Evolutionary conservation across 2,329 filamentous ascomycete species (phyloP).

Genomic region (Sclerotinia subarctica): DNA sequence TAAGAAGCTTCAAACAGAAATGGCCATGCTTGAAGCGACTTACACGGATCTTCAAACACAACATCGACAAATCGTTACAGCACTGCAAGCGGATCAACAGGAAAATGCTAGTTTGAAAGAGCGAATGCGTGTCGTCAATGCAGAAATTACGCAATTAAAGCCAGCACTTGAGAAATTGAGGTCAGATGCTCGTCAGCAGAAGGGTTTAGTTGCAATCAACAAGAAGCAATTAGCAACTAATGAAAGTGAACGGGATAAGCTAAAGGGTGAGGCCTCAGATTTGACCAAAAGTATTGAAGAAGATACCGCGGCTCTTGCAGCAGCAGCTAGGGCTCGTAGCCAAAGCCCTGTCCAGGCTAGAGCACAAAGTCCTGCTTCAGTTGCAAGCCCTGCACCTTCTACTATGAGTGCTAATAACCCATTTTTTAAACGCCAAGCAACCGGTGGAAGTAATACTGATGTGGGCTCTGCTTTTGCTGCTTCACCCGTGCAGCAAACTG

Average conservation of each 20-base stretch:
- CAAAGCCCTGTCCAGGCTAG: slow-evolving; percentile 32
- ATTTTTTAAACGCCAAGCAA: slow-evolving; percentile 71
- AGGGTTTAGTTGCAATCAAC: slow-evolving; percentile 94
- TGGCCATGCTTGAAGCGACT: slow-evolving; percentile 75
- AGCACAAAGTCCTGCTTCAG: slow-evolving; percentile 42
- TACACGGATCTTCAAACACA: slow-evolving; percentile 80
- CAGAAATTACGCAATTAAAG: slow-evolving; percentile 78
- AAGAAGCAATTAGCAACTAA: slow-evolving; percentile 94
- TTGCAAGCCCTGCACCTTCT: slow-evolving; percentile 68
- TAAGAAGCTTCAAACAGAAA: slow-evolving; percentile 78
- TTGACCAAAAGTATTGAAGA: slow-evolving; percentile 62
- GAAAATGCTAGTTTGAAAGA: slow-evolving; percentile 87
- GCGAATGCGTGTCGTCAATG: slow-evolving; percentile 77
- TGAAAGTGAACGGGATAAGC: slow-evolving; percentile 83
- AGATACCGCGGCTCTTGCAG: slow-evolving; percentile 50
- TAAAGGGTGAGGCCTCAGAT: slow-evolving; percentile 74
- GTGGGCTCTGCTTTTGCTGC: slow-evolving; percentile 47
- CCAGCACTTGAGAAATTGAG: slow-evolving; percentile 91
- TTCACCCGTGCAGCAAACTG: slow-evolving; percentile 45
- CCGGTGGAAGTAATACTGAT: slow-evolving; percentile 49
- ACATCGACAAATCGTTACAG: slow-evolving; percentile 70
- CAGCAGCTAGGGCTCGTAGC: slow-evolving; percentile 40
- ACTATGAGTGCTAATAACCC: slow-evolving; percentile 82
- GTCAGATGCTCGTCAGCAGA: slow-evolving; percentile 89
- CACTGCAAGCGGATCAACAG: slow-evolving; percentile 80